Conservation (phyloP, 352 stramenopile genomes). For the Poterioochromonas sp. region DNA sequence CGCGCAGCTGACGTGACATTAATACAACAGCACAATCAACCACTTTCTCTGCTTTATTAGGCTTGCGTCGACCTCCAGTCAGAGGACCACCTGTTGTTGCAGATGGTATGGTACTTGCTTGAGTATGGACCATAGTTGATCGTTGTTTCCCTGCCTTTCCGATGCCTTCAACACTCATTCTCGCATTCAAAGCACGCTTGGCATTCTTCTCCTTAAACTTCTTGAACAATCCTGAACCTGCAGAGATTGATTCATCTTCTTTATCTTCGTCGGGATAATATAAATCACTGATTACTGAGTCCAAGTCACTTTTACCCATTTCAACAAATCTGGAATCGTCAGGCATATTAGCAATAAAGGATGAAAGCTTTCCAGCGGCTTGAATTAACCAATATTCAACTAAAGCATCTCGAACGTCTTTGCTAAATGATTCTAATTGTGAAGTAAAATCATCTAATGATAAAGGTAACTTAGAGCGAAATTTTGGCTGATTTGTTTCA, state of each 20-base stretch:
- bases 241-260: not conserved
- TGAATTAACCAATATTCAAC: slow-evolving; percentile 27
- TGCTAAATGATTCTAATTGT: slow-evolving; percentile 59
- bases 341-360: not conserved
- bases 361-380: slow-evolving; percentile 11
- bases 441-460: slow-evolving; percentile 71
- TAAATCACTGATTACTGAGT: not conserved
- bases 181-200: not conserved
- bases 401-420: slow-evolving; percentile 58
- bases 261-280: not conserved
- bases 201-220: slow-evolving; percentile 32
- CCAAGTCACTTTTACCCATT: not conserved
- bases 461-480: slow-evolving; percentile 59
- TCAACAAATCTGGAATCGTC: not conserved
- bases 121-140: not conserved
- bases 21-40: slow-evolving; percentile 68
- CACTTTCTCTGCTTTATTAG: slow-evolving; percentile 48
- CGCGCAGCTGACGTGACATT: slow-evolving; percentile 75
- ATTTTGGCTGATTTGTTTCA: slow-evolving; percentile 58
- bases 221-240: not conserved
- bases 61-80: not conserved
- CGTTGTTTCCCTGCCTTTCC: not conserved
- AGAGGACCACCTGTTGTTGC: not conserved
- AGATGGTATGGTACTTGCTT: slow-evolving; percentile 1
- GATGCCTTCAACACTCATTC: slow-evolving; percentile 5